Evolutionary conservation across 257 asterid species (phyloP).

Genomic region (Solanum piurae): DNA sequence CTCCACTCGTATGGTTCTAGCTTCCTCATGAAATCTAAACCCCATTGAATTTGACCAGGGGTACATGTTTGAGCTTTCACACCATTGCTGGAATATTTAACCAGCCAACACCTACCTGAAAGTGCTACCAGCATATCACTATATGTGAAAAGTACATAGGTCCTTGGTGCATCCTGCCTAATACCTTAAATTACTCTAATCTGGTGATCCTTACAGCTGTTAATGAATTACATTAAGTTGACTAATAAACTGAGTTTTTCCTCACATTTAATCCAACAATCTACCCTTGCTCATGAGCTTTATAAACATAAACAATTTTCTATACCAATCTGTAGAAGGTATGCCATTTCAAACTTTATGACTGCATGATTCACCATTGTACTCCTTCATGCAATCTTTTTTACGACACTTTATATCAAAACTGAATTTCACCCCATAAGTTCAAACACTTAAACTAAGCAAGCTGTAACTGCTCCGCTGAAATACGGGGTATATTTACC

Average conservation of each 20-base stretch:
- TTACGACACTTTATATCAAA: neutral
- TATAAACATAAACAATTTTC: neutral
- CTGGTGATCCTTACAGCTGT: neutral
- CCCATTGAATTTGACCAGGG: neutral
- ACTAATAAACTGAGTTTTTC: neutral
- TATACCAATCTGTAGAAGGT: neutral
- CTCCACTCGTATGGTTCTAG: neutral
- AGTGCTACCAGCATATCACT: neutral
- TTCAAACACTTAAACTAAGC: neutral
- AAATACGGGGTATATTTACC: neutral
- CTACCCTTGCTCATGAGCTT: neutral
- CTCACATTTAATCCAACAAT: neutral
- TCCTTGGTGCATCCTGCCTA: neutral
- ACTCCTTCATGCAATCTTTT: neutral
- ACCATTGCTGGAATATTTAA: neutral
- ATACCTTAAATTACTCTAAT: neutral
- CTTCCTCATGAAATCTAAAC: neutral
- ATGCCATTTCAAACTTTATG: neutral
- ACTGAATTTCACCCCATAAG: neutral
- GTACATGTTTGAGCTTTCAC: neutral
- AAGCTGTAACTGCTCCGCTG: neutral
- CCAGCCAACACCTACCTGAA: neutral
- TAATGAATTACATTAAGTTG: neutral
- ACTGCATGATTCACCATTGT: neutral
- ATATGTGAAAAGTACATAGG: neutral